Evolutionary conservation across 345 rosid genomes (phyloP).

Genomic region (Gossypium stocksii): DNA sequence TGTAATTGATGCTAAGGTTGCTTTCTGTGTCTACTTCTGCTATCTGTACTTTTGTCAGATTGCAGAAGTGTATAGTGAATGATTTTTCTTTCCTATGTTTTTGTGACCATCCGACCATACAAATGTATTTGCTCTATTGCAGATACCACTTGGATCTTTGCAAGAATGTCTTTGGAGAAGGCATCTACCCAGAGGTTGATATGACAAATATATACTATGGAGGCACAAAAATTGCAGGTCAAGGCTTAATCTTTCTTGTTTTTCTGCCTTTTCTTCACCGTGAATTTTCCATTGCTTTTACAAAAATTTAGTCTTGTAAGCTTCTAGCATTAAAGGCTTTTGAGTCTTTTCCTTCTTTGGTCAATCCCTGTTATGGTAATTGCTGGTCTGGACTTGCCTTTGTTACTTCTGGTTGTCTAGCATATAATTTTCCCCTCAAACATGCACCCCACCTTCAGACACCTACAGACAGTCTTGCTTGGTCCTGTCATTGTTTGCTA

Average conservation of each 20-base stretch:
- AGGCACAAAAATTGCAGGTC: constrained; percentile 73
- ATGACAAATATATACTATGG: constrained; percentile 77
- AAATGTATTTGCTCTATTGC: constrained; percentile 10
- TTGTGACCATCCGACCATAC: neutral
- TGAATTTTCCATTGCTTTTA: neutral
- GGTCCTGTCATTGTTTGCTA: neutral
- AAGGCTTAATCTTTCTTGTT: constrained; percentile 18
- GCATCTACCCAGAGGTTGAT: constrained; percentile 67
- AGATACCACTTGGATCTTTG: constrained; percentile 88
- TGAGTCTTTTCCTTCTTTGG: constrained; percentile 3
- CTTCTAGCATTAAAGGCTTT: neutral
- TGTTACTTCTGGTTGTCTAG: neutral
- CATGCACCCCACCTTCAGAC: neutral
- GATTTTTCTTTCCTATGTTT: neutral
- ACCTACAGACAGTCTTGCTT: neutral
- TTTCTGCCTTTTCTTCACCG: neutral
- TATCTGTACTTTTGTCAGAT: neutral
- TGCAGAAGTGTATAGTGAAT: neutral
- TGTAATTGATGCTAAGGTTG: neutral
- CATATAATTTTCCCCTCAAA: neutral
- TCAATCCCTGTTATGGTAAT: neutral
- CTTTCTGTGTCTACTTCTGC: neutral
- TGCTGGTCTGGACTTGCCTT: neutral
- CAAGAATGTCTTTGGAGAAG: constrained; percentile 66
- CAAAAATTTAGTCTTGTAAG: neutral